Evolutionary conservation across 495 filamentous ascomycete genomes (phyloP), one percentile per base, ranked within the genome.

Genomic region (Aspergillus leporis): DNA sequence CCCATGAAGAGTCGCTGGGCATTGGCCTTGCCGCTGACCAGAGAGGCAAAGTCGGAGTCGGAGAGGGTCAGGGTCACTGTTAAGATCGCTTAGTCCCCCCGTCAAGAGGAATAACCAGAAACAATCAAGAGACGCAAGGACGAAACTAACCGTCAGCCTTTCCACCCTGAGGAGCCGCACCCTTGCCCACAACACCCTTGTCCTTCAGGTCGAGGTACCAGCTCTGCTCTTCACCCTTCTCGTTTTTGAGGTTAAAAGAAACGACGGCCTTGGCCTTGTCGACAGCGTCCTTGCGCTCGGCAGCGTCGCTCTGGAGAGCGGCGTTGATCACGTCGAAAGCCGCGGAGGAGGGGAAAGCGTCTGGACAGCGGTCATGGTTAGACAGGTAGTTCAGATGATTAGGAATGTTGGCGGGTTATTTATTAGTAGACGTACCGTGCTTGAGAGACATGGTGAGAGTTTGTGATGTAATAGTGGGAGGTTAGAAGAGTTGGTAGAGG

Each of bases 161-260:
- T 61, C 81, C 81, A 56, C 86, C 88, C 49, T 77, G 67, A 22
- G 86, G 86, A 43, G 78, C 79, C 18, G 82, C 68, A 47, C 93
- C 94, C 71, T 89, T 87, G 62, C 83, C 88, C 18, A 96, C 94
- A 30, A 79, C 82, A 52, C 93, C 94, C 64, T 89, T 90, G 64
- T 91, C 82, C 81, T 97, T 98, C 40, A 98, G 83, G 74, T 98
- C 94, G 68, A 98, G 92, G 79, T 93, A 83, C 93, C 93, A 98
- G 78, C 84, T 88, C 62, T 88, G 85, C 59, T 85, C 86, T 75
- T 90, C 83, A 58, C 90, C 91, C 21, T 81, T 81, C 55, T 78
- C 74, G 82, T 98, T 97, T 83, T 96, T 98, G 58, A 98, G 75
- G 53, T 83, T 90, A 79, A 98, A 98, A 34, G 88, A 87, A 70